Evolutionary conservation across 208 protist genomes (phyloP), one percentile per base, ranked within the genome.

Genomic region (Acanthamoeba sp.): DNA sequence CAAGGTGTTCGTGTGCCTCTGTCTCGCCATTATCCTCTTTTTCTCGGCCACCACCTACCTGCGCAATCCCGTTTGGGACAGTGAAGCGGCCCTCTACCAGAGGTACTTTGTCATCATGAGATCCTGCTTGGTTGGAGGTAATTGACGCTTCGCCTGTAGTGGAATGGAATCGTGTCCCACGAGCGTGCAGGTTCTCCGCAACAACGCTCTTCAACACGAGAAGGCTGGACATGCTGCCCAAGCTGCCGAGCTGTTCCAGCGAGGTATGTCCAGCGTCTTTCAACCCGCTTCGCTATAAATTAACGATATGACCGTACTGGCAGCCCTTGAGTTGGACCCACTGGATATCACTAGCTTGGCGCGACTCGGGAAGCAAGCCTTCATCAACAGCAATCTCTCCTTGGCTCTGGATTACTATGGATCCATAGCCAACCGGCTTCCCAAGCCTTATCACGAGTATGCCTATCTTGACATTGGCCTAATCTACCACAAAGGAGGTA

Each of bases 381-480:
- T 82, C 12, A 93, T 36, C 2, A 9, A 24, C 1, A 38, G 64
- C 10, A 82, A 93, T 36, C 57, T 57, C 38, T 52, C 89, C 6
- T 1, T n/a, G n/a, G 89, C 89, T 1, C 34, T 93, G 38, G 34
- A 73, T 24, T 93, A 93, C 69, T 82, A 82, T 14, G 42, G 32
- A 22, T 5, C 5, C 42, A 82, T 93, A 9, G 32, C 82, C 66
- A 82, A 93, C 69, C 1, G 16, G 4, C 16, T 52, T 4, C 89
- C 89, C 24, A 48, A 62, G 38, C 10, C 29, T 1, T 93, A 62
- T 32, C 89, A 93, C 27, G 89, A 73, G 27, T 82, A 34, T 59
- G 89, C 89, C 69, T 93, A 93, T 38, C 40, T 57, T 42, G 89
- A 93, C 57, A 64, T 82, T 7, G 89, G 89, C 36, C 42, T 93